Evolutionary conservation across 148 eudicot species (phyloP).

Genomic region (Cornus suecica): DNA sequence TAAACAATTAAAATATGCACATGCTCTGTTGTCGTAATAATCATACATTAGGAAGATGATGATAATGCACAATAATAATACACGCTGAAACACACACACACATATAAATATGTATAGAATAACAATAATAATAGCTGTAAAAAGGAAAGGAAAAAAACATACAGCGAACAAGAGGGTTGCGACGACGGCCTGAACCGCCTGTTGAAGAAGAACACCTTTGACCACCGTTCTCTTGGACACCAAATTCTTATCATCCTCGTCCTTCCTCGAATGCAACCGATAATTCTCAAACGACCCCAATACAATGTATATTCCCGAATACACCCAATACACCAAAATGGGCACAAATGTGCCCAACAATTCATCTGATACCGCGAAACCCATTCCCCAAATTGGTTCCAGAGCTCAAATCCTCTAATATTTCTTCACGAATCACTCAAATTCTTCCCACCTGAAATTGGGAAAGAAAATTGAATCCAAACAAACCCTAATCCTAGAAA

Average conservation of each 20-base stretch:
- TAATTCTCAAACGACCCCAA: conserved; percentile 53
- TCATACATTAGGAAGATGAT: background rate
- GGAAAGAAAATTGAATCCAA: background rate
- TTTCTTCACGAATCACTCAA: background rate
- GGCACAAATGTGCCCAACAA: conserved; percentile 76
- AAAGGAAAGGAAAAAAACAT: conserved; percentile 11
- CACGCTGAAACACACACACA: background rate
- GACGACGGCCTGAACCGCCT: conserved; percentile 65
- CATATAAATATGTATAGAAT: too few species aligned
- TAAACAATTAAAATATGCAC: too few species aligned
- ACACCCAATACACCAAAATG: conserved; percentile 73
- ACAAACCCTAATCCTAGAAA: conserved; percentile 4
- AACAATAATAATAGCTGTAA: background rate
- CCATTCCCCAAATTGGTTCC: conserved; percentile 19
- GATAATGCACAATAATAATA: background rate
- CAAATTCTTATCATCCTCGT: conserved; percentile 81
- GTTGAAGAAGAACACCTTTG: conserved; percentile 85
- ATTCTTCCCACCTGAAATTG: background rate
- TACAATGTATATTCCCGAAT: conserved; percentile 63
- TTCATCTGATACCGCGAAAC: conserved; percentile 58
- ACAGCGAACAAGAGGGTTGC: conserved; percentile 67
- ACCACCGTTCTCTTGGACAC: conserved; percentile 58
- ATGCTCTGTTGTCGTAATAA: background rate
- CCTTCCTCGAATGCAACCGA: conserved; percentile 63
- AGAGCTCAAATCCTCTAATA: background rate